Evolutionary conservation across 129 eudicot genomes (phyloP), one percentile per base, ranked within the genome.

Genomic region (Scalesia atractyloides): DNA sequence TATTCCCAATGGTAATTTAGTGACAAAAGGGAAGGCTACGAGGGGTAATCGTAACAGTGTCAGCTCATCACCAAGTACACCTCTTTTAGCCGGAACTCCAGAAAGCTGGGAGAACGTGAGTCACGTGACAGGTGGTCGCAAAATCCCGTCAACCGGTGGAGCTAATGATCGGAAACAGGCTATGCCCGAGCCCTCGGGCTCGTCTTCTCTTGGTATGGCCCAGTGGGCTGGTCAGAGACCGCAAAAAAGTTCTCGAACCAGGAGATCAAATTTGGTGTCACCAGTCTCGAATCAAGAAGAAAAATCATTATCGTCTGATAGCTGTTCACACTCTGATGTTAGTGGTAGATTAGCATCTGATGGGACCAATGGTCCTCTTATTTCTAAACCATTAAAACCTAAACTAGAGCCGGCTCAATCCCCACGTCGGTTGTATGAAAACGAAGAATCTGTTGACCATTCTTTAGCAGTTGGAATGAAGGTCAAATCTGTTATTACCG

Each of bases 161-260:
- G 73, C 73, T 41, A 76, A 59, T 75, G 78, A 78, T 73, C 90
- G 89, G 30, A 92, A 89, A 74, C 93, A 87, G 36, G 66, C 91
- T 14, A 61, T 85, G 61, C 76, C 34, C 34, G 34, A 30, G 34
- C 34, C 96, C 36, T 52, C 88, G 13, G 96, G 90, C 17, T 76
- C 97, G 52, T 82, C 97, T 6, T 87, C 97, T 59, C 96, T 86
- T 4, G 85, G 87, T 5, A 85, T 89, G 80, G 81, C 97, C 49
- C 96, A 92, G 64, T 92, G 97, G 97, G 94, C 65, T 68, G 96
- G 97, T 70, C 96, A 89, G 81, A 84, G 97, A 73, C 96, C 97
- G 7, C 96, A 89, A 68, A 92, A 92, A 64, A 86, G 85, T 51
- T 86, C 97, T 30, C 86, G 97, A 49, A 89, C 86, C 13, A 85